A percentile compares a stretch with the other conserved stretches of the same genome.
phyloP scores from a whole-genome alignment of 2,329 filamentous ascomycete genomes.

The Aspergillus sp. region DNA sequence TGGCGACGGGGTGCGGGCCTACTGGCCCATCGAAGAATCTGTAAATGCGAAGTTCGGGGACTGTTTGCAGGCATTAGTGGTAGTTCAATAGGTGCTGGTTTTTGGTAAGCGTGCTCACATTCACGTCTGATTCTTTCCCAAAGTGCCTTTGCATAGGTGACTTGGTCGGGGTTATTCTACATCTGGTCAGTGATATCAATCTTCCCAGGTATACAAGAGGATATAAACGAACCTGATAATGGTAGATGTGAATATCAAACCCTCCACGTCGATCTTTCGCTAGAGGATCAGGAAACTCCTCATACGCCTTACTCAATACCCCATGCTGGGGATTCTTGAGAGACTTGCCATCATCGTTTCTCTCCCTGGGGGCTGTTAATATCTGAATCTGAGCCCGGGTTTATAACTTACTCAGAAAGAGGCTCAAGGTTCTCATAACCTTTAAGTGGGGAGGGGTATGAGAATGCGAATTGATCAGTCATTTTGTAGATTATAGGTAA shows the following conservation, averaged over 20 bases:
- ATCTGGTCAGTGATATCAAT: not conserved
- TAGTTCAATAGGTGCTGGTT: not conserved
- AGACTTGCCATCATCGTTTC: slow-evolving; percentile 70
- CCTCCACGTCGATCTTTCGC: slow-evolving; percentile 63
- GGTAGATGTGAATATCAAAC: slow-evolving; percentile 87
- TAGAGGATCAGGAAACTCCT: slow-evolving; percentile 63
- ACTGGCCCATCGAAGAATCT: slow-evolving; percentile 70
- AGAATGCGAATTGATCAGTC: slow-evolving; percentile 49
- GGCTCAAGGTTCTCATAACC: slow-evolving; percentile 47
- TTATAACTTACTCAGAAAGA: slow-evolving; percentile 38
- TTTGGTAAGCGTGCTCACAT: slow-evolving; percentile 48
- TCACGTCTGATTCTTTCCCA: slow-evolving; percentile 76
- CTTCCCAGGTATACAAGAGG: not conserved
- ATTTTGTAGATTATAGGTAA: slow-evolving; percentile 24
- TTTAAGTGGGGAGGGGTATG: slow-evolving; percentile 51
- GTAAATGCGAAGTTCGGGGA: slow-evolving; percentile 82
- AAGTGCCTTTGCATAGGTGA: slow-evolving; percentile 64
- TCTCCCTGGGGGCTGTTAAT: slow-evolving; percentile 41
- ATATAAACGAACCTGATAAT: slow-evolving; percentile 48
- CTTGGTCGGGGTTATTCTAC: slow-evolving; percentile 56
- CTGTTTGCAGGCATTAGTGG: slow-evolving; percentile 38
- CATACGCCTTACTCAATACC: slow-evolving; percentile 63
- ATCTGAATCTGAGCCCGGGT: not conserved
- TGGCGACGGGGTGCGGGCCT: slow-evolving; percentile 76
- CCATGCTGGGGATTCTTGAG: slow-evolving; percentile 61